These are phyloP conservation scores for Gyrodon lividus DNA, from an alignment of 768 basidiomycete genomes.

Conservation along the genomic window DNA sequence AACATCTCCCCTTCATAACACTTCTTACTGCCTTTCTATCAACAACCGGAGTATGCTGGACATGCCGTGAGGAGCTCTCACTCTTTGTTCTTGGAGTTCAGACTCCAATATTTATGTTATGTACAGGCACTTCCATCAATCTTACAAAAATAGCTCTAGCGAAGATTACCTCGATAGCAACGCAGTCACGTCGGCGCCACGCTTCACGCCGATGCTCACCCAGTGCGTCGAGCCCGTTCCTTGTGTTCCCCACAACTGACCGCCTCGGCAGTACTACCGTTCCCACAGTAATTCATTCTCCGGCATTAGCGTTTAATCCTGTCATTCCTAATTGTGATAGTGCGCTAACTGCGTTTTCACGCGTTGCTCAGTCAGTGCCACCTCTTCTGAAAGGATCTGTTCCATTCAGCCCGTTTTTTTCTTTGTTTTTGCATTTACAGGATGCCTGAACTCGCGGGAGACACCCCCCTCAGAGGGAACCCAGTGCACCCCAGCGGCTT, in stretches of 20 bases:
- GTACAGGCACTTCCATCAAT: slow-evolving; percentile 1
- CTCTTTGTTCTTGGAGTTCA: neutral
- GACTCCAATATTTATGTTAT: slow-evolving; percentile 1
- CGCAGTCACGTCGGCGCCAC: neutral
- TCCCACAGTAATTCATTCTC: neutral
- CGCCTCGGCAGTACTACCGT: neutral
- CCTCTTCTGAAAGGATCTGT: neutral
- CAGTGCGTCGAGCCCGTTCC: slow-evolving; percentile 11
- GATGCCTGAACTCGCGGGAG: no score
- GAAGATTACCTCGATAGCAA: neutral
- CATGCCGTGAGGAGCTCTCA: slow-evolving; percentile 4
- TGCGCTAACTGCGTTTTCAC: neutral
- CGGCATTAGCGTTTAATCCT: neutral
- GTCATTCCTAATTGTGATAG: neutral
- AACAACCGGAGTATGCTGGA: slow-evolving; percentile 9
- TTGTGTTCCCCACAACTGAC: slow-evolving; percentile 4
- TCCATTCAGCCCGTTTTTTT: neutral
- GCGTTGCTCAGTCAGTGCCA: slow-evolving; percentile 13
- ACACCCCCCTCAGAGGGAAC: no score
- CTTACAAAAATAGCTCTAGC: neutral
- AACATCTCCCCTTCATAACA: neutral
- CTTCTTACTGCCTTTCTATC: neutral
- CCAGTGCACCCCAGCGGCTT: no score
- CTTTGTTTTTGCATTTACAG: neutral
- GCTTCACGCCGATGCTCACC: neutral